Evolutionary conservation across 306 rosid genomes (phyloP), one percentile per base, ranked within the genome.

Genomic region (Ammopiptanthus mongolicus): DNA sequence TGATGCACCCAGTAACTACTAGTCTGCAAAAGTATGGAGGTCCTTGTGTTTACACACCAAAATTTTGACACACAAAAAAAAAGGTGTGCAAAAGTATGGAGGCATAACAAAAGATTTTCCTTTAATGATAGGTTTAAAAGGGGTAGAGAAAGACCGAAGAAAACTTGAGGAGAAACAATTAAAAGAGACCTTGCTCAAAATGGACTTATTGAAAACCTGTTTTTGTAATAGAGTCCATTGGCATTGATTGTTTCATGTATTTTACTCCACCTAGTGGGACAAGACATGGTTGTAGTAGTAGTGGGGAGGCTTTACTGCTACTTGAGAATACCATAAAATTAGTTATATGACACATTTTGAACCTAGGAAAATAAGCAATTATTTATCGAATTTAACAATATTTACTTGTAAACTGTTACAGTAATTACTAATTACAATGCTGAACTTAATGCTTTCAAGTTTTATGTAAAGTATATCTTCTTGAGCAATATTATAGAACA

Each of bases 401-500:
- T 21, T 36, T 25, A 23, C 36, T 14, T 66, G 55, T 46, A 34
- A 73, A 36, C 22, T 65, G 21, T 17, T 50, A 37, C 17, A 37
- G 22, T 25, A 48, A 34, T 48, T 25, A 53, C 10, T 25, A 48
- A 34, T 48, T 25, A 53, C 21, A 66, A 55, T 15, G 69, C 79
- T 10, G 36, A 25, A 41, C 57, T 10, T 59, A 25, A 10, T 69
- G 33, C 37, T 57, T 11, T 6, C 61, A 11, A 44, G 44, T 44
- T 80, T 67, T 66, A 37, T 37, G 53, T 80, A 15, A 51, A 25
- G 31, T 50, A 28, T 25, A 52, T 60, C 72, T 25, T 57, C 68
- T 46, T 18, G 42, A 42, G 7, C 28, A 19, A 21, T 29, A 31
- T 31, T 57, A 36, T 44, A 47, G 36, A 51, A 18, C 13, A 44